Conservation (phyloP, 2,329 filamentous ascomycete species). For the Epichloe festucae region DNA sequence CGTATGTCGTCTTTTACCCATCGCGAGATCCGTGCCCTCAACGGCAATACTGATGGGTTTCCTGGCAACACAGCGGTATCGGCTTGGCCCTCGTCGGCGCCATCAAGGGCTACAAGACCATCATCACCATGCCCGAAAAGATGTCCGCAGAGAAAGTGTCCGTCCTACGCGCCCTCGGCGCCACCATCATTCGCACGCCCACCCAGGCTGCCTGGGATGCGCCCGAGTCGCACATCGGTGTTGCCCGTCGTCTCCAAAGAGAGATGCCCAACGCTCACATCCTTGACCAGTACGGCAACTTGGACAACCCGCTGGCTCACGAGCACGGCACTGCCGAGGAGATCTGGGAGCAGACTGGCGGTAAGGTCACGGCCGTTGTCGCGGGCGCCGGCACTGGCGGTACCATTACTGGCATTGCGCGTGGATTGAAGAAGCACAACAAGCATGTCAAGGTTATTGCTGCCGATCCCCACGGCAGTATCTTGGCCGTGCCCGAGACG, state of each 20-base stretch:
- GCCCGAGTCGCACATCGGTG: conserved; percentile 93
- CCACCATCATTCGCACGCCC: conserved; percentile 94
- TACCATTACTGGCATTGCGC: conserved; percentile 81
- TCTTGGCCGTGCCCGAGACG: conserved; percentile 67
- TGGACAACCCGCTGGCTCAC: conserved; percentile 85
- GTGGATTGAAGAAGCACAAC: conserved; percentile 79
- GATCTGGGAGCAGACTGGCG: conserved; percentile 83
- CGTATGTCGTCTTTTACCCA: conserved; percentile 28
- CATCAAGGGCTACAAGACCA: conserved; percentile 95
- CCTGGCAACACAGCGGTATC: conserved; percentile 47
- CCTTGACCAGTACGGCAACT: conserved; percentile 88
- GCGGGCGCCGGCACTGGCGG: conserved; percentile 92
- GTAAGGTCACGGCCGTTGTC: conserved; percentile 69
- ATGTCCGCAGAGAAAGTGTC: conserved; percentile 98
- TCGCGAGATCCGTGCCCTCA: neutral
- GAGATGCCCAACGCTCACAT: conserved; percentile 97
- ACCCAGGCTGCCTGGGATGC: conserved; percentile 91
- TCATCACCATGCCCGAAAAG: conserved; percentile 97
- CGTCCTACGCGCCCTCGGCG: conserved; percentile 82
- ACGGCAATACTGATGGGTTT: neutral
- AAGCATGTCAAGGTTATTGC: conserved; percentile 75
- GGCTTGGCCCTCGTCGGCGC: conserved; percentile 87
- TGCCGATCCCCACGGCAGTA: conserved; percentile 84
- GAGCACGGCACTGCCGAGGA: conserved; percentile 92
- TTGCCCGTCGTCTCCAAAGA: conserved; percentile 78